Percentiles rank a stretch among this genome's conserved stretches.
Conservation (phyloP, 352 stramenopile genomes). For the Pythium phragmiticola region DNA sequence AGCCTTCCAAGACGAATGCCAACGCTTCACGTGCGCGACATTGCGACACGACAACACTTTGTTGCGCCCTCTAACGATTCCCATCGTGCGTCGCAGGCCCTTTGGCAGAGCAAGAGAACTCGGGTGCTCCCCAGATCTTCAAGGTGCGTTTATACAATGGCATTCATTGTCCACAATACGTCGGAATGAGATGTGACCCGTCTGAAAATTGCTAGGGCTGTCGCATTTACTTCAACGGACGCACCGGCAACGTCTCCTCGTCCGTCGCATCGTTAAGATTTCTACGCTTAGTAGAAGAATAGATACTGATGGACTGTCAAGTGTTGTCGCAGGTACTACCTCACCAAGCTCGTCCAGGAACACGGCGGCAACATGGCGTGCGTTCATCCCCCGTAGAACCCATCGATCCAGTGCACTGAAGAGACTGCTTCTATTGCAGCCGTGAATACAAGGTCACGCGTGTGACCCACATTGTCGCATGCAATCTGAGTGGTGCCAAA, state of each 20-base stretch:
- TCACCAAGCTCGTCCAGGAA: slow-evolving; percentile 77
- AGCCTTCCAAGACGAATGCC: slow-evolving; percentile 1
- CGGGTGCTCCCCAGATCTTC: slow-evolving; percentile 41
- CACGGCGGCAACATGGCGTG: slow-evolving; percentile 73
- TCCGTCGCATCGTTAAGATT: slow-evolving; percentile 22
- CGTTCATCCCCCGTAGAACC: background rate
- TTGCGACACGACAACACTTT: background rate
- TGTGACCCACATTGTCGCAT: slow-evolving; percentile 82
- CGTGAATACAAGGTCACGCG: slow-evolving; percentile 34
- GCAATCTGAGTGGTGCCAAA: slow-evolving; percentile 75
- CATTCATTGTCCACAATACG: background rate
- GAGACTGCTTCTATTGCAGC: slow-evolving; percentile 2
- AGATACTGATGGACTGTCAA: background rate
- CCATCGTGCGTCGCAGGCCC: background rate
- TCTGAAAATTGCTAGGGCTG: slow-evolving; percentile 44
- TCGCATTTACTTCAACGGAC: slow-evolving; percentile 77
- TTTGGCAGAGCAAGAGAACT: slow-evolving; percentile 8
- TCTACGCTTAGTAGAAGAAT: background rate
- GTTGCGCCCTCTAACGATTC: background rate
- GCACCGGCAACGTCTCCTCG: slow-evolving; percentile 80
- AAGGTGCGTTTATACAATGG: slow-evolving; percentile 30
- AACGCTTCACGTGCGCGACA: background rate
- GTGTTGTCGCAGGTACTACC: slow-evolving; percentile 55
- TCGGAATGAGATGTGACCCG: background rate
- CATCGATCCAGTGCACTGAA: background rate